These are phyloP conservation scores for Globisporangium nagaii DNA, from an alignment of 352 stramenopile species.

Conservation along the genomic window DNA sequence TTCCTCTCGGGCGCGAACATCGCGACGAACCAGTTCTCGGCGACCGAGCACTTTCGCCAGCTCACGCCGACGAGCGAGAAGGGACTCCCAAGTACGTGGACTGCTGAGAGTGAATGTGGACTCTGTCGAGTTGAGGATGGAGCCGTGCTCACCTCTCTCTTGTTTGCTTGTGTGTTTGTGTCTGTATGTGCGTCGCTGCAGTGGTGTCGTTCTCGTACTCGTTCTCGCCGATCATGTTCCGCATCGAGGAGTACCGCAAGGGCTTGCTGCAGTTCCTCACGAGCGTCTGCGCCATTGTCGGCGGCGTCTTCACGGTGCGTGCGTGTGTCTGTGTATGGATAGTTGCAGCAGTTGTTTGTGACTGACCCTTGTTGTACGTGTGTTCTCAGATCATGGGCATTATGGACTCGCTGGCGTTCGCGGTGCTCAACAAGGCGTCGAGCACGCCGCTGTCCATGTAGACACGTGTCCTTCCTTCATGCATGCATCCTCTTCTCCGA, in stretches of 20 bases:
- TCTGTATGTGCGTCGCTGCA: conserved; percentile 21
- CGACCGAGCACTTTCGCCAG: conserved; percentile 93
- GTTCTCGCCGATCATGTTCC: conserved; percentile 95
- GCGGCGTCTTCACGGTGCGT: conserved; percentile 87
- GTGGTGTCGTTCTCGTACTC: conserved; percentile 98
- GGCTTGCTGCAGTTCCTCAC: conserved; percentile 90
- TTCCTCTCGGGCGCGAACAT: conserved; percentile 85
- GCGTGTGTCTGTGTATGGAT: background rate
- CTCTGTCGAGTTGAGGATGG: too few relatives aligned
- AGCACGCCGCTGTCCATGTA: conserved; percentile 35
- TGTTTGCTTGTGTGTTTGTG: conserved; percentile 3
- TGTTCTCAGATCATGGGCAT: conserved; percentile 55
- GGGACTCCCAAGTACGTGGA: conserved; percentile 67
- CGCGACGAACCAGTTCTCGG: conserved; percentile 97
- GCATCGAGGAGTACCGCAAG: conserved; percentile 91
- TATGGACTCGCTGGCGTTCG: conserved; percentile 57
- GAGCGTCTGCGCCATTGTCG: conserved; percentile 89
- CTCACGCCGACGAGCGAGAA: conserved; percentile 85
- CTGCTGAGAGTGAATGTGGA: too few relatives aligned
- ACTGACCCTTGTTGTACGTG: background rate
- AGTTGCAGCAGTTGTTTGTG: background rate
- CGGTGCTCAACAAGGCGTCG: conserved; percentile 43
- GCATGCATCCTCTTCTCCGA: too few relatives aligned
- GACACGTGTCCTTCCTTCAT: background rate
- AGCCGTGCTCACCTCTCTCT: conserved; percentile 5